Percentiles rank a stretch among this genome's conserved stretches.
phyloP scores from a whole-genome alignment of 2,329 filamentous ascomycete genomes.

The Xylaria arbuscula region DNA sequence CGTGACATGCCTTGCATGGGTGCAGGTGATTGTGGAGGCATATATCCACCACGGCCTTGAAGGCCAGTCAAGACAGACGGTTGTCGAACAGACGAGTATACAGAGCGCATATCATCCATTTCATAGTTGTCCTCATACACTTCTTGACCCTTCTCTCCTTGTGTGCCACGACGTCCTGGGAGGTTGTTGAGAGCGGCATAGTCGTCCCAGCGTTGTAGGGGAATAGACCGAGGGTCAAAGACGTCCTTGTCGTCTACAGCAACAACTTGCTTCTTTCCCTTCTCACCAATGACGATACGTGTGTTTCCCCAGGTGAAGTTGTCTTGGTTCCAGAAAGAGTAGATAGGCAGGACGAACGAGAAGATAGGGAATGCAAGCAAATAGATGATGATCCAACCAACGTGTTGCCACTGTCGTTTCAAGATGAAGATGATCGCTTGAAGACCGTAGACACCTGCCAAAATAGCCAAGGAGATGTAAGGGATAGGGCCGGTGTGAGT shows the following conservation, averaged over 20 bases:
- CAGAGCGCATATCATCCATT: slow-evolving; percentile 97
- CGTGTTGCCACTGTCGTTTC: slow-evolving; percentile 97
- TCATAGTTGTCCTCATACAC: slow-evolving; percentile 84
- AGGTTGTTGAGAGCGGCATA: slow-evolving; percentile 89
- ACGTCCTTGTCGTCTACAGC: slow-evolving; percentile 81
- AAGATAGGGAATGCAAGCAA: slow-evolving; percentile 95
- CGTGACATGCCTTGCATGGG: slow-evolving; percentile 68
- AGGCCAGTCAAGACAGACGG: slow-evolving; percentile 91
- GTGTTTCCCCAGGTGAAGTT: slow-evolving; percentile 99
- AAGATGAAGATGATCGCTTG: slow-evolving; percentile 96
- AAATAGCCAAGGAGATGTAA: slow-evolving; percentile 85
- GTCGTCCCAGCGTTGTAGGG: slow-evolving; percentile 96
- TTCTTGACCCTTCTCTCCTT: slow-evolving; percentile 71
- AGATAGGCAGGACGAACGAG: slow-evolving; percentile 89
- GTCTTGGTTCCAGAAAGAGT: slow-evolving; percentile 99
- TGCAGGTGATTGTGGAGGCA: slow-evolving; percentile 84
- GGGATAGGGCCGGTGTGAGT: slow-evolving; percentile 80
- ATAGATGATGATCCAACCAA: slow-evolving; percentile 99
- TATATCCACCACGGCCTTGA: slow-evolving; percentile 75
- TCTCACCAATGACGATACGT: slow-evolving; percentile 94
- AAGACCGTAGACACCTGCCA: slow-evolving; percentile 92
- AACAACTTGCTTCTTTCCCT: slow-evolving; percentile 89
- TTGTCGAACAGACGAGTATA: slow-evolving; percentile 91
- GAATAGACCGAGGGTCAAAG: slow-evolving; percentile 92
- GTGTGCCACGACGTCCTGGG: slow-evolving; percentile 85